Percentiles rank a stretch among this genome's conserved stretches.
These are phyloP conservation scores for Lentinus tigrinus DNA, from an alignment of 768 basidiomycete species.

Conservation along the genomic window DNA sequence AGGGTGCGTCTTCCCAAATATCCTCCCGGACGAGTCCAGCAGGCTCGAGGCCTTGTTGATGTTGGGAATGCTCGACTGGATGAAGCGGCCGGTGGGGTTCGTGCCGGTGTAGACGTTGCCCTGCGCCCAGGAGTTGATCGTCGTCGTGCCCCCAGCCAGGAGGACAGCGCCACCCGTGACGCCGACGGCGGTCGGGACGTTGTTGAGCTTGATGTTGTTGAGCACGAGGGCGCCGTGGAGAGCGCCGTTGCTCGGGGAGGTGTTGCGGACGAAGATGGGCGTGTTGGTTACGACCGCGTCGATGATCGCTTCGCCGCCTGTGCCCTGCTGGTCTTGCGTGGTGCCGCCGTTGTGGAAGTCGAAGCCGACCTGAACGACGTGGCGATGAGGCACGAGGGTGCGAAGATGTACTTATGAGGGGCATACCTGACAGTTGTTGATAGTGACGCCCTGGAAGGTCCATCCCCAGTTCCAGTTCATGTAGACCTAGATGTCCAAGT, in stretches of 20 bases:
- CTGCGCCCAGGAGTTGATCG: slow-evolving; percentile 71
- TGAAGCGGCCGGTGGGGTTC: slow-evolving; percentile 42
- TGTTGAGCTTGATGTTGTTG: slow-evolving; percentile 60
- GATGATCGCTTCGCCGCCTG: slow-evolving; percentile 60
- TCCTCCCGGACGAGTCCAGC: slow-evolving; percentile 54
- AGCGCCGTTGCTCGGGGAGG: slow-evolving; percentile 41
- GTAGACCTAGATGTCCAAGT: slow-evolving; percentile 13
- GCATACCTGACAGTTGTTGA: slow-evolving; percentile 37
- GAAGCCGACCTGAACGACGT: slow-evolving; percentile 19
- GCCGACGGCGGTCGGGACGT: slow-evolving; percentile 61
- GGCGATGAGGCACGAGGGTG: background rate
- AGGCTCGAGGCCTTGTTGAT: slow-evolving; percentile 55
- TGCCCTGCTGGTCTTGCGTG: slow-evolving; percentile 29
- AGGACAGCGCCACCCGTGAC: slow-evolving; percentile 50
- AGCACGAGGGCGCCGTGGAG: slow-evolving; percentile 62
- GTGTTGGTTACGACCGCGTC: slow-evolving; percentile 64
- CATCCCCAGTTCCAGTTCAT: slow-evolving; percentile 38
- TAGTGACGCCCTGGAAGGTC: slow-evolving; percentile 51
- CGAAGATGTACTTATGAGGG: background rate
- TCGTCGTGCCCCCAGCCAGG: slow-evolving; percentile 50
- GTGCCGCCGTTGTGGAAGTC: slow-evolving; percentile 19
- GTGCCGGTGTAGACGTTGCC: slow-evolving; percentile 69
- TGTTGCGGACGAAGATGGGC: slow-evolving; percentile 56
- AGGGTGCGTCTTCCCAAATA: slow-evolving; percentile 64
- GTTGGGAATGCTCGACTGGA: slow-evolving; percentile 47